Percentiles rank a stretch among this genome's conserved stretches.
Conservation (phyloP, 208 protist species). For the Kentomonas sorsogonicus region DNA sequence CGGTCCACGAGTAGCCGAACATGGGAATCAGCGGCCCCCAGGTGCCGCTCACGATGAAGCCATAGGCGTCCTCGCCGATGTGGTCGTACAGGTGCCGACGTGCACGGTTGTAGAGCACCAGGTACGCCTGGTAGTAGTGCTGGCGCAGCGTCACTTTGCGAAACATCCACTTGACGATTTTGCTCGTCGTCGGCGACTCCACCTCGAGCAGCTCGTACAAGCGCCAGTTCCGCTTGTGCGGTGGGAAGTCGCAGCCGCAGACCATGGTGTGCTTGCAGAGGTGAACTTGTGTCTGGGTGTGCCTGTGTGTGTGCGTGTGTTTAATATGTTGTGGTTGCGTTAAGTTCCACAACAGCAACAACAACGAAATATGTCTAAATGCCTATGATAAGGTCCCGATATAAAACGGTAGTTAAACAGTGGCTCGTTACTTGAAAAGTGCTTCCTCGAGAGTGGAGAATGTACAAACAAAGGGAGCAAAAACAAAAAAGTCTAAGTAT, state of each 20-base stretch:
- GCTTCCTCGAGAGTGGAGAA: neutral
- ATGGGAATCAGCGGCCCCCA: slow-evolving; percentile 77
- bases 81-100: slow-evolving; percentile 82
- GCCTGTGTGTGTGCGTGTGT: no score
- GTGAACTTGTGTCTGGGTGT: no score
- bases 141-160: slow-evolving; percentile 82
- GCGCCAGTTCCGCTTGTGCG: slow-evolving; percentile 61
- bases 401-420: slow-evolving; percentile 3
- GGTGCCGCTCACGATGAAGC: slow-evolving; percentile 77
- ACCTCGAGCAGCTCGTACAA: slow-evolving; percentile 84
- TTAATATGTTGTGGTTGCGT: no score
- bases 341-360: no score
- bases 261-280: no score
- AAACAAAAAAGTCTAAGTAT: slow-evolving; percentile 4
- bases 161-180: slow-evolving; percentile 81
- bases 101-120: slow-evolving; percentile 65
- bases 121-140: slow-evolving; percentile 86
- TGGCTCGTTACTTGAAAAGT: neutral
- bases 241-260: slow-evolving; percentile 26
- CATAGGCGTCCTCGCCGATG: slow-evolving; percentile 72
- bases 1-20: slow-evolving; percentile 41
- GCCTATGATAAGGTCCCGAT: neutral
- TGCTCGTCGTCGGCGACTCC: slow-evolving; percentile 51
- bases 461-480: slow-evolving; percentile 4
- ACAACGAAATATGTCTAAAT: neutral